A percentile compares a stretch with the other conserved stretches of the same genome.
Conservation (phyloP, 179 eudicot species). For the Pouteria campechiana region DNA sequence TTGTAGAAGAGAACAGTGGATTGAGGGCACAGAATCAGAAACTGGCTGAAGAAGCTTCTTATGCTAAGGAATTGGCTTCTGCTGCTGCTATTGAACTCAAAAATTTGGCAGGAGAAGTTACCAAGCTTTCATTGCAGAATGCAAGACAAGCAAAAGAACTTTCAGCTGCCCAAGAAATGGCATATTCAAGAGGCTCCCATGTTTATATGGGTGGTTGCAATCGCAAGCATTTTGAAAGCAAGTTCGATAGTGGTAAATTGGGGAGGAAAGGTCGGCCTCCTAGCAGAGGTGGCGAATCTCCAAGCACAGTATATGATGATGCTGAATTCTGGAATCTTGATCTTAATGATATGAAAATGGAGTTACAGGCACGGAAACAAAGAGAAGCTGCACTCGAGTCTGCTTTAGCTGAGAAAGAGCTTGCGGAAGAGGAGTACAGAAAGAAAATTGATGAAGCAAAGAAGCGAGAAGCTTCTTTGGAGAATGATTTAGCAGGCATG, state of each 20-base stretch:
- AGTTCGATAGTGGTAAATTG: constrained; percentile 34
- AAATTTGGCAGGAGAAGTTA: constrained; percentile 90
- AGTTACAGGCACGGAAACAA: constrained; percentile 75
- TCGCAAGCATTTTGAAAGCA: constrained; percentile 41
- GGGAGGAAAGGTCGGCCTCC: constrained; percentile 56
- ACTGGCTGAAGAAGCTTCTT: constrained; percentile 90
- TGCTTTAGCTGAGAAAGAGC: constrained; percentile 84
- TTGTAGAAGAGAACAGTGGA: constrained; percentile 79
- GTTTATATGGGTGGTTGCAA: constrained; percentile 27
- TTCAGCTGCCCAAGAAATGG: constrained; percentile 50
- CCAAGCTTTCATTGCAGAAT: constrained; percentile 74
- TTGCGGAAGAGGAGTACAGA: constrained; percentile 60
- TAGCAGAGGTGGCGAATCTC: constrained; percentile 38
- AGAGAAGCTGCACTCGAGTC: constrained; percentile 81
- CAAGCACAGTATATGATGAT: constrained; percentile 44
- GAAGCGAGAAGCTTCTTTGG: constrained; percentile 70
- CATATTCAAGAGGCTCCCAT: constrained; percentile 33
- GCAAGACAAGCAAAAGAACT: constrained; percentile 78
- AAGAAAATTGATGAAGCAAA: constrained; percentile 78
- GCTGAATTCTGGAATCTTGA: constrained; percentile 65
- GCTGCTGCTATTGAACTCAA: constrained; percentile 97
- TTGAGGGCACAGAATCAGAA: constrained; percentile 80
- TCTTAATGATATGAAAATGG: constrained; percentile 68
- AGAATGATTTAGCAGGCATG: constrained; percentile 96
- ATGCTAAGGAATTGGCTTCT: constrained; percentile 96